Base-by-base conservation (phyloP, 2,329 filamentous ascomycete genomes). In the Xylariaceae sp. region DNA sequence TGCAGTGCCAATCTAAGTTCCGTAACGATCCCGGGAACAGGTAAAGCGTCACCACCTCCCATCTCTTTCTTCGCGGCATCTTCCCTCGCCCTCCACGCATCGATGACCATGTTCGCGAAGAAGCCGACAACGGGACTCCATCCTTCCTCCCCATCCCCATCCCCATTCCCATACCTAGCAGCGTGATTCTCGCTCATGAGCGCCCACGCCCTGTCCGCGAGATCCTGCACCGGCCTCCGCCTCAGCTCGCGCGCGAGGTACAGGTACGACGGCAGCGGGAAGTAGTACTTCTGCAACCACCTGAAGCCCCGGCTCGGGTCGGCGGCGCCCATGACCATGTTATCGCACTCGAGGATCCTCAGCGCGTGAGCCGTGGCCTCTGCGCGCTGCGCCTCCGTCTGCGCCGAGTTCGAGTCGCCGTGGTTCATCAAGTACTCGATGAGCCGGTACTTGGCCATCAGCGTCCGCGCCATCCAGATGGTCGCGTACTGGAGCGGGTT, bases 391-490 rank as follows among this genome's bases (percentile, higher is more conserved):
- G 7, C 7, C 5, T 41, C 36, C 6, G 24, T 32, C 19, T 28
- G 11, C 5, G 26, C 9, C 0, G 31, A 31, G 0, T 50, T 34
- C 0, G 53, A 40, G 2, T 45, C 48, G 0, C 54, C 44, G 17
- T 53, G 49, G 31, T 16, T 57, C 0, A 63, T 59, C 40, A 71
- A 69, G 40, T 71, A 59, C 34, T 76, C 68, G 34, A 78, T 40
- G 0, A 83, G 64, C 1, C 62, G 67, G 31, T 44, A 57, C 50
- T 69, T 76, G 0, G 74, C 68, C 3, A 82, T 40, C 4, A 64
- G 59, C 0, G 48, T 57, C 9, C 73, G 48, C 1, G 60, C 51
- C 0, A 50, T 60, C 61, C 65, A 64, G 0, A 64, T 48, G 0
- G 64, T 61, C 50, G 69, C 60, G 35, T 55, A 63, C n/a, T 71